Evolutionary conservation across 163 green algal genomes (phyloP).

Genomic region (Chlorella variabilis): DNA sequence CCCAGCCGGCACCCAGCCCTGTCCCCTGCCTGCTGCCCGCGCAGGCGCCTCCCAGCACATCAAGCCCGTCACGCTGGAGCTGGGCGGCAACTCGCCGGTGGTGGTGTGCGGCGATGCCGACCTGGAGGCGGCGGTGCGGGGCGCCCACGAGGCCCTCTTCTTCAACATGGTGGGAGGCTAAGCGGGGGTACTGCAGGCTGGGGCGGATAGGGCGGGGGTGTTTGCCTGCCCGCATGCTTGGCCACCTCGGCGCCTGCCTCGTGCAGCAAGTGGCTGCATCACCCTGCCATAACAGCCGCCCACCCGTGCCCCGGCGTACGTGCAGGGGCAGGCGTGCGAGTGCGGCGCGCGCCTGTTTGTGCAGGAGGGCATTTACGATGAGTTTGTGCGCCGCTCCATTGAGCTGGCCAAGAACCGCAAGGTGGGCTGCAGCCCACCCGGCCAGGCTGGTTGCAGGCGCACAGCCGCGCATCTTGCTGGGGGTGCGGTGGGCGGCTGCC

Average conservation of each 20-base stretch:
- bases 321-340: conserved; percentile 61
- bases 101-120: conserved; percentile 54
- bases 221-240: no score
- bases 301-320: no score
- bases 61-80: conserved; percentile 69
- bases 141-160: conserved; percentile 33
- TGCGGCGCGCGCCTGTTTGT: conserved; percentile 71
- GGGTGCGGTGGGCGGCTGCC: no score
- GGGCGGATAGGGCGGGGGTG: no score
- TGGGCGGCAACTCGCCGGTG: conserved; percentile 83
- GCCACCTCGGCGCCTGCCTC: no score
- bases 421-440: conserved; percentile 38
- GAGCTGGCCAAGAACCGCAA: conserved; percentile 58
- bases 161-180: conserved; percentile 42
- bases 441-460: no score
- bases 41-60: conserved; percentile 33
- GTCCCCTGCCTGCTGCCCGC: no score
- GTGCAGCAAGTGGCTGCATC: no score
- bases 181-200: no score
- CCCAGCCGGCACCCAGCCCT: no score
- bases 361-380: conserved; percentile 72
- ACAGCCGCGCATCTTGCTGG: no score
- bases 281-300: no score
- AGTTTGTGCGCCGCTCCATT: conserved; percentile 69
- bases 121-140: conserved; percentile 32